Evolutionary conservation across 140 eudicot species (phyloP), one percentile per base, ranked within the genome.

Genomic region (Bidens hawaiensis): DNA sequence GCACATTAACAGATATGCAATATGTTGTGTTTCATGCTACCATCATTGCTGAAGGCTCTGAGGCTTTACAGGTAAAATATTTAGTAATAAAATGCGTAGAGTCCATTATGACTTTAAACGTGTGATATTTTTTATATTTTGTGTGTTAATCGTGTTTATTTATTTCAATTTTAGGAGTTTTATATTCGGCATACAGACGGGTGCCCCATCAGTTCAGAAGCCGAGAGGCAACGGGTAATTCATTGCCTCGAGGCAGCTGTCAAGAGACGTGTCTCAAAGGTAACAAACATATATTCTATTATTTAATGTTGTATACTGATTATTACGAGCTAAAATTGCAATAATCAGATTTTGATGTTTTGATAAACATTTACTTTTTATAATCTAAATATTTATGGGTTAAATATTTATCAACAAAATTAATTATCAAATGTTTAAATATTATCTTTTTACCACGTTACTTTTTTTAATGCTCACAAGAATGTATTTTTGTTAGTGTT

Each of bases 21-120:
- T 90, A 90, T 78, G 90, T 86, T 14, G 88, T 90, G 41, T 86
- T 90, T 51, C 97, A 90, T 80, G 97, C 96, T n/a, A 83, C 83
- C 72, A 95, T 90, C 42, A 79, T 65, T 57, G 82, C 94, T 28
- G 85, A 88, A 64, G 96, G 90, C 25, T 63, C 78, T 0, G 90
- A 81, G 74, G 96, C 96, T 62, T 85, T 73, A 48, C 94, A 82
- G 90, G 95, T 86, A 60, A 49, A 7, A 5, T 16, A n/a, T n/a
- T n/a, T 52, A 23, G 1, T 62, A 21, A 5, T 67, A 3, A 19
- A 6, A 10, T 23, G 12, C 24, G 9, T 47, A 40, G n/a, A n/a
- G n/a, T n/a, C n/a, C n/a, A 40, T 49, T 14, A 65, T 19, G 59
- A 40, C 10, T 24, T 45, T 31, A 46, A 63, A 46, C 19, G 55